phyloP scores from a whole-genome alignment of 306 rosid genomes.

The Begonia fuchsioides region DNA sequence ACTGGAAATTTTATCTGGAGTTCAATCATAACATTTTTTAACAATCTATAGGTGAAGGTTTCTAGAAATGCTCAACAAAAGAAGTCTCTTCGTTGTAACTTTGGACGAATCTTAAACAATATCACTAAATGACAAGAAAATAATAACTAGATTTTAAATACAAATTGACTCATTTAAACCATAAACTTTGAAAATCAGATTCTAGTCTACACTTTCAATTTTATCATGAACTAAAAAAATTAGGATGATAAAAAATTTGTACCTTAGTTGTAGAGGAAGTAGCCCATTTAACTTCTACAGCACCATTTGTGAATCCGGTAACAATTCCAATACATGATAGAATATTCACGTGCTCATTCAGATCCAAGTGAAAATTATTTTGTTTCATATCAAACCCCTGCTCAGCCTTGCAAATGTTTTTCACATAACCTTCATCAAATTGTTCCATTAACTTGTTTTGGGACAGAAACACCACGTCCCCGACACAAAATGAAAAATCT shows the following conservation, averaged over 20 bases:
- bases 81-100: no score
- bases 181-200: no score
- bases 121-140: no score
- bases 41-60: no score
- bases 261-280: constrained; percentile 61
- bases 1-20: no score
- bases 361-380: constrained; percentile 15
- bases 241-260: constrained; percentile 8
- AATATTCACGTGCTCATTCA: constrained; percentile 21
- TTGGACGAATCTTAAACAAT: no score
- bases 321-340: constrained; percentile 59
- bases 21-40: no score
- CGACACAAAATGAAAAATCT: constrained; percentile 55
- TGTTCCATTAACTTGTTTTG: constrained; percentile 35
- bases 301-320: constrained; percentile 49
- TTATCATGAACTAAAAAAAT: constrained; percentile 1
- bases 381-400: constrained; percentile 21
- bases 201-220: background rate
- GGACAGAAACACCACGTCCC: constrained; percentile 72
- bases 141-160: no score
- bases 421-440: constrained; percentile 20
- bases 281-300: constrained; percentile 95
- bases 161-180: no score
- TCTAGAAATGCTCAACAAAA: no score
- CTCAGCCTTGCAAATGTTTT: constrained; percentile 15